phyloP scores from a whole-genome alignment of 1,284 basidiomycete species.

The Melampsora larici-populina region DNA sequence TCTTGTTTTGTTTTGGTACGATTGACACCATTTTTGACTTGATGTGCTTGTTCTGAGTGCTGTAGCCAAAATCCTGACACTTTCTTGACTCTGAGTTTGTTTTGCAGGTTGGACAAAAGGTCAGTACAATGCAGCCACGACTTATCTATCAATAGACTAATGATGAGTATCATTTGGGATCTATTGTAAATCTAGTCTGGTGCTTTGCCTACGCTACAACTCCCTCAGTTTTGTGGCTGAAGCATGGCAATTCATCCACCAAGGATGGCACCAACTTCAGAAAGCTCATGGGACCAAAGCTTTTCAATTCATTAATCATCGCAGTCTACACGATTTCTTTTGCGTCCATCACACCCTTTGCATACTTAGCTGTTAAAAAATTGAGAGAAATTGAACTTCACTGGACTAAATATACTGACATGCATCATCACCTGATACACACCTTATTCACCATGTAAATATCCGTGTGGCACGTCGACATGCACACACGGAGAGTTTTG shows the following conservation, averaged over 20 bases:
- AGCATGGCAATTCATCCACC: not conserved
- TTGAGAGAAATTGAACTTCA: not conserved
- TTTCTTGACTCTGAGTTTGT: not conserved
- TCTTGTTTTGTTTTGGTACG: not conserved
- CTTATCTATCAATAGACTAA: no score
- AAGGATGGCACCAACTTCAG: not conserved
- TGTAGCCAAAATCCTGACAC: no score
- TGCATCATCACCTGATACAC: not conserved
- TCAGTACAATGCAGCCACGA: not conserved
- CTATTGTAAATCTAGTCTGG: not conserved
- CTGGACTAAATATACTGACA: not conserved
- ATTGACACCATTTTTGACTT: not conserved
- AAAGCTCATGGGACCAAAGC: not conserved
- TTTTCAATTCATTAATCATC: not conserved
- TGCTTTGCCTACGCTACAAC: not conserved
- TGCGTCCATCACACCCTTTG: not conserved
- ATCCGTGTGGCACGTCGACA: no score
- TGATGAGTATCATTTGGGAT: no score
- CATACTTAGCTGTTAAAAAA: not conserved
- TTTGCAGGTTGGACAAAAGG: conserved; percentile 5
- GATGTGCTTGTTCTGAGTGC: not conserved
- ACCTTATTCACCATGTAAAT: no score
- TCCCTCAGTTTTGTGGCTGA: not conserved
- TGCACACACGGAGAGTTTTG: no score
- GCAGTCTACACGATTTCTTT: not conserved